Percentiles rank a stretch among this genome's conserved stretches.
Evolutionary conservation across 2,329 filamentous ascomycete genomes (phyloP).

Genomic region (Clonostachys sp.): DNA sequence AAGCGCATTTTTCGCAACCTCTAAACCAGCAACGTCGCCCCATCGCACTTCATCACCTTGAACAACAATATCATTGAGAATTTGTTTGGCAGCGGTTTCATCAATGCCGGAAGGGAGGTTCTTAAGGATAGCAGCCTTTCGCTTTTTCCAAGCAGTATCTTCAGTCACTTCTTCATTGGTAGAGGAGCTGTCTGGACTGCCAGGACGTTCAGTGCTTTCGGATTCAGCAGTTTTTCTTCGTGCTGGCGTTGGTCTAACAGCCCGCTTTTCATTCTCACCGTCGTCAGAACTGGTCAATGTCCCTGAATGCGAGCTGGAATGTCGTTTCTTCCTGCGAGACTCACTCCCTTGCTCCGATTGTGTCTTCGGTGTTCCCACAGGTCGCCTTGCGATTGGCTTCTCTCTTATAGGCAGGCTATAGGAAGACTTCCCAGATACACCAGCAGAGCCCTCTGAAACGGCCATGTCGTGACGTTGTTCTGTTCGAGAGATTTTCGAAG

Average conservation of each 20-base stretch:
- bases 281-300: no score
- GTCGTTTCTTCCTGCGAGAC: no score
- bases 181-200: conserved; percentile 32
- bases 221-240: conserved; percentile 11
- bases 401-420: no score
- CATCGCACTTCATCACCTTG: conserved; percentile 93
- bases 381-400: no score
- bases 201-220: conserved; percentile 16
- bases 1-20: conserved; percentile 84
- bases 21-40: conserved; percentile 87
- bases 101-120: conserved; percentile 81
- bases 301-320: no score
- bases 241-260: not conserved
- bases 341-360: no score
- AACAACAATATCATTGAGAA: conserved; percentile 93
- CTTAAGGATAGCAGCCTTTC: conserved; percentile 64
- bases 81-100: conserved; percentile 77
- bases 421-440: no score
- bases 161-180: conserved; percentile 31
- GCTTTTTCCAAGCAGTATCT: conserved; percentile 53
- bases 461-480: no score
- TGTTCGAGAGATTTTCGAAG: no score
- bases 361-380: no score
- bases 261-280: no score
- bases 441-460: no score